Evolutionary conservation across 2,329 filamentous ascomycete genomes (phyloP).

Genomic region (Dothideomycetes sp.): DNA sequence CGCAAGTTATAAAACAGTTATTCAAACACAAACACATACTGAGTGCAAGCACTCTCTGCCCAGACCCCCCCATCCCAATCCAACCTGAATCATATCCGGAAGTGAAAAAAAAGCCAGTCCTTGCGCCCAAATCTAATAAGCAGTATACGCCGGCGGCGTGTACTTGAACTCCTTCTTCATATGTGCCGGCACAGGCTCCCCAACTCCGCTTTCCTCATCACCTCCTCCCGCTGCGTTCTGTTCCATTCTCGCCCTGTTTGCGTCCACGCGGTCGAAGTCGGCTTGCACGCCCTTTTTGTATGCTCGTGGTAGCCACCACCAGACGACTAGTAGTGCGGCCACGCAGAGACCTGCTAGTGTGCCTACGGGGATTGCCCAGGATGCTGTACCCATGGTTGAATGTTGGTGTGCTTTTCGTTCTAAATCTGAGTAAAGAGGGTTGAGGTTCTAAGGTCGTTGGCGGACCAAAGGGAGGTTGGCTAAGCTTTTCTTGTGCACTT

Average conservation of each 20-base stretch:
- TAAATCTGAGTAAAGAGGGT: no score
- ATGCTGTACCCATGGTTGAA: conserved; percentile 17
- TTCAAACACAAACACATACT: no score
- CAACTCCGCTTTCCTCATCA: neutral
- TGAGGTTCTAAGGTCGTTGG: no score
- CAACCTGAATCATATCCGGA: no score
- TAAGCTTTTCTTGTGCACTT: no score
- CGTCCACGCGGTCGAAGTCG: conserved; percentile 17
- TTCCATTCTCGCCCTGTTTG: conserved; percentile 9
- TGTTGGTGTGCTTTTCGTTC: no score
- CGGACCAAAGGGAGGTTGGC: no score
- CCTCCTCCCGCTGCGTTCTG: neutral
- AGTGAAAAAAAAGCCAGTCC: no score
- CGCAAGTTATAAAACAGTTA: no score
- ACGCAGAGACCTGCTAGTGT: conserved; percentile 20
- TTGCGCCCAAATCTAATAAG: no score
- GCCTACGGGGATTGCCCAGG: conserved; percentile 22
- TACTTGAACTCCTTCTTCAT: conserved; percentile 12
- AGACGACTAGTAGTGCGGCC: conserved; percentile 20
- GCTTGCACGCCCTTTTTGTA: conserved; percentile 18
- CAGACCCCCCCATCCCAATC: no score
- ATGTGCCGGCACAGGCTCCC: neutral
- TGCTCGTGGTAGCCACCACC: conserved; percentile 23
- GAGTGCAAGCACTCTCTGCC: no score
- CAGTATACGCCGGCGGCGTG: conserved; percentile 12